phyloP scores from a whole-genome alignment of 1,139 yeast genomes.

The Magnusiomyces suaveolens region DNA sequence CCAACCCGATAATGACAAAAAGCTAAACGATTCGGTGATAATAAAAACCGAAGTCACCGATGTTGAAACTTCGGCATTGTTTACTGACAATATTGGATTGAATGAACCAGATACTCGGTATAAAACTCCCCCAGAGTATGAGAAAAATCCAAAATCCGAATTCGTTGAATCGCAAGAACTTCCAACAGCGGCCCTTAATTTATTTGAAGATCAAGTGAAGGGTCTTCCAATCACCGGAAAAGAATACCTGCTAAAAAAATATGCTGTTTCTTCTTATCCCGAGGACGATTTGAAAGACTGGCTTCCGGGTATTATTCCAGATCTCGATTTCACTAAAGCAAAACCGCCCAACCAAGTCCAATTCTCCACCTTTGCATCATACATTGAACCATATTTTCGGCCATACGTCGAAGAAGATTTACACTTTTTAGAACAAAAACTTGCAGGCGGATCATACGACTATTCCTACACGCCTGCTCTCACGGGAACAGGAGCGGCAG shows the following conservation, averaged over 20 bases:
- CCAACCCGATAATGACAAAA: not conserved
- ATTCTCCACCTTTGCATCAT: slow-evolving; percentile 76
- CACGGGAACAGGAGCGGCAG: slow-evolving; percentile 17
- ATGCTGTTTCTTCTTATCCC: slow-evolving; percentile 87
- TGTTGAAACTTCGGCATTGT: not conserved
- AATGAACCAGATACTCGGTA: slow-evolving; percentile 8
- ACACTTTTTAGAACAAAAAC: slow-evolving; percentile 54
- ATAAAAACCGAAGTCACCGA: slow-evolving; percentile 10
- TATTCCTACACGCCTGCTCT: slow-evolving; percentile 16
- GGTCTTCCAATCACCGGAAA: slow-evolving; percentile 52
- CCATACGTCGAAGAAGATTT: slow-evolving; percentile 71
- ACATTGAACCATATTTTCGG: slow-evolving; percentile 77
- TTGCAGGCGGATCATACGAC: slow-evolving; percentile 21
- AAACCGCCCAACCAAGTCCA: slow-evolving; percentile 92
- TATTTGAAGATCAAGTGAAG: slow-evolving; percentile 51
- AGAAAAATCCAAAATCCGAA: slow-evolving; percentile 69
- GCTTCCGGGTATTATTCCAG: slow-evolving; percentile 83
- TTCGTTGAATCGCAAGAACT: slow-evolving; percentile 65
- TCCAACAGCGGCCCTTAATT: slow-evolving; percentile 61
- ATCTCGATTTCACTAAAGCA: slow-evolving; percentile 71
- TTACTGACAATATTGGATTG: slow-evolving; percentile 10
- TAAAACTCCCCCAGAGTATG: slow-evolving; percentile 39
- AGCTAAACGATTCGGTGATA: not conserved
- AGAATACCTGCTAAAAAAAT: slow-evolving; percentile 64
- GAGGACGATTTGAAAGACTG: slow-evolving; percentile 60